Base-by-base conservation (phyloP, 352 stramenopile species). In the Peronospora destructor region DNA sequence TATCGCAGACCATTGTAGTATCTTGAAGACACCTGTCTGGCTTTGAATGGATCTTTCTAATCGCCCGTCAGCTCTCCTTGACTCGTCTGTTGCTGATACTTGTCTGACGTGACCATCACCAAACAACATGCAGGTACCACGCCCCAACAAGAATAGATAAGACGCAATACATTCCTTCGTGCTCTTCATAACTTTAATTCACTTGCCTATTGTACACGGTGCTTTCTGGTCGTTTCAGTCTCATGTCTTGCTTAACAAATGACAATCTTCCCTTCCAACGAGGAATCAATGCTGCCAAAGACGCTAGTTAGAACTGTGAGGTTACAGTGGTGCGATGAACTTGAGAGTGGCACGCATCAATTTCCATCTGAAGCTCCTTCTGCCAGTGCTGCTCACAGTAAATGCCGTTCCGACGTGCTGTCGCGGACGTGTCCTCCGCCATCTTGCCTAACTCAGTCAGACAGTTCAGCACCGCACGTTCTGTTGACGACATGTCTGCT, bases 371-470 rank as follows among this genome's bases (percentile, higher is more conserved):
- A 23, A 63, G 42, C 23, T 65, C 61, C 26, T 69, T 43, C 40
- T 48, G 46, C 39, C 51, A 65, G 21, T 76, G 60, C 48, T 65
- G 49, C 13, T 57, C 42, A 33, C 75, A 66, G 45, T 71, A 73
- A 45, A 69, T 61, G 16, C 72, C 61, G 54, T 83, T 87, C 37
- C 73, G 61, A 8, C 66, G 60, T 8, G 71, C 64, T 34, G 51
- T 79, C 26, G 66, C 54, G 49, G 74, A 87, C n/a, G 76, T 55
- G 9, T 67, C 63, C 36, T 83, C 65, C 0, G 64, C 76, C 10
- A 71, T 71, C 25, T 64, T 68, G 38, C 68, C 69, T 10, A 87
- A 47, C 40, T 87, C 66, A 19, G 80, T 60, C 45, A 87, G 57
- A 0, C 44, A 50, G 8, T 35, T 53, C 61, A 69, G 61, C 42